Evolutionary conservation across 306 rosid species (phyloP).

Genomic region (Castanospermum australe): DNA sequence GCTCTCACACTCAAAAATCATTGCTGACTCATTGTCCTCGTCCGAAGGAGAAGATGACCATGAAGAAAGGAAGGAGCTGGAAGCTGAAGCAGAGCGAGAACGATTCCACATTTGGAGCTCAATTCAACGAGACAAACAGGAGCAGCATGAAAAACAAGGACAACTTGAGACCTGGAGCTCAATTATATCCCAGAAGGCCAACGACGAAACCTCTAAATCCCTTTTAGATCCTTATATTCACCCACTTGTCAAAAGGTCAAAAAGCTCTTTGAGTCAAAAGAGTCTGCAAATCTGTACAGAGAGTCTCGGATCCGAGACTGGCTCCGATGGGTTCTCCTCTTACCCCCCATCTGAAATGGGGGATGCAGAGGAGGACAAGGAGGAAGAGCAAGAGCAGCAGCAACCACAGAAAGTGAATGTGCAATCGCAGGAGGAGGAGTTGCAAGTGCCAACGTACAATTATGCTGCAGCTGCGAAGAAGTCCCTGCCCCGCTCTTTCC

Average conservation of each 20-base stretch:
- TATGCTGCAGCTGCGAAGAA: slow-evolving; percentile 20
- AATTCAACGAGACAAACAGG: slow-evolving; percentile 26
- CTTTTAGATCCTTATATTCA: slow-evolving; percentile 57
- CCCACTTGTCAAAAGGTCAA: slow-evolving; percentile 64
- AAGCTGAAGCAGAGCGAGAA: not conserved
- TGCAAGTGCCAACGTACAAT: slow-evolving; percentile 21
- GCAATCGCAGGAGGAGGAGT: slow-evolving; percentile 15
- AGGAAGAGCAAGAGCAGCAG: slow-evolving; percentile 15
- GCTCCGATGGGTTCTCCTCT: slow-evolving; percentile 64
- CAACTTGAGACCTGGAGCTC: slow-evolving; percentile 55
- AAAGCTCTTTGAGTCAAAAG: slow-evolving; percentile 44
- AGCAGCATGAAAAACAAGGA: not conserved
- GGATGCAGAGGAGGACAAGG: slow-evolving; percentile 23
- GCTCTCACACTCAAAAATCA: slow-evolving; percentile 24
- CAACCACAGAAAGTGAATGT: slow-evolving; percentile 9
- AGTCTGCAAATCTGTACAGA: slow-evolving; percentile 82
- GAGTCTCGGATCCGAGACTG: slow-evolving; percentile 90
- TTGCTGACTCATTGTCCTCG: slow-evolving; percentile 16
- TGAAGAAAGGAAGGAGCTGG: not conserved
- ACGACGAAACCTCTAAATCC: slow-evolving; percentile 25
- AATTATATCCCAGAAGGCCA: slow-evolving; percentile 43
- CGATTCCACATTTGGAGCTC: slow-evolving; percentile 40
- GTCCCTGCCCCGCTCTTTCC: slow-evolving; percentile 37
- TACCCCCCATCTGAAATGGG: slow-evolving; percentile 43
- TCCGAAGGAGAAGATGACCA: slow-evolving; percentile 31